Evolutionary conservation across 257 asterid genomes (phyloP).

Genomic region (Solanum chiquidenum): DNA sequence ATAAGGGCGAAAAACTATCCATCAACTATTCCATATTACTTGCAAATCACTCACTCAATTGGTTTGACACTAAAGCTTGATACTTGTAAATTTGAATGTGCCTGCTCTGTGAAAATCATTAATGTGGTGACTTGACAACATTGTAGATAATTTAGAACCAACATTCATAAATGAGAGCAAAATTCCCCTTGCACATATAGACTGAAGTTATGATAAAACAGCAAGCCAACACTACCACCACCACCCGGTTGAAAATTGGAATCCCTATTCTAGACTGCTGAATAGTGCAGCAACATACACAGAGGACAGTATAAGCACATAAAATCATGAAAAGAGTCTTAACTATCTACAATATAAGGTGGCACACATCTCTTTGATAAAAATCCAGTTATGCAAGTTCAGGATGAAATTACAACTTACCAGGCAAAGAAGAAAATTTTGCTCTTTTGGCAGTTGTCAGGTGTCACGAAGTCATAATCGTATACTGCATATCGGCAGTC

Average conservation of each 20-base stretch:
- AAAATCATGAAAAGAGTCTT: background rate
- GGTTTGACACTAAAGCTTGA: background rate
- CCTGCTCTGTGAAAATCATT: background rate
- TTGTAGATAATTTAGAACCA: background rate
- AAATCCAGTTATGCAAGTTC: background rate
- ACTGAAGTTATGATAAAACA: background rate
- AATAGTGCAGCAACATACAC: background rate
- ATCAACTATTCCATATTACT: background rate
- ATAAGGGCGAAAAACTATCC: background rate
- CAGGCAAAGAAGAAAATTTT: constrained; percentile 77
- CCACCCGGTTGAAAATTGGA: background rate
- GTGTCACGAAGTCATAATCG: constrained; percentile 58
- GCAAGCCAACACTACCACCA: background rate
- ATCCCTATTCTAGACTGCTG: background rate
- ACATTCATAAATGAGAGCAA: background rate
- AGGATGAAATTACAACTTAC: constrained; percentile 6
- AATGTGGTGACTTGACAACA: background rate
- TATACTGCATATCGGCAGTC: constrained; percentile 64
- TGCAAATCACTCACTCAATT: background rate
- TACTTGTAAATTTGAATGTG: background rate
- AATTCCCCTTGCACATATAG: background rate
- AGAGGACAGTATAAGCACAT: background rate
- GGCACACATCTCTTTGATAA: background rate
- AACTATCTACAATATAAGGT: too few species aligned
- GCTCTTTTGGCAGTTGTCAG: constrained; percentile 73